Percentiles rank a stretch among this genome's conserved stretches.
phyloP scores from a whole-genome alignment of 2,329 filamentous ascomycete species.

The Botrytis fragariae region DNA sequence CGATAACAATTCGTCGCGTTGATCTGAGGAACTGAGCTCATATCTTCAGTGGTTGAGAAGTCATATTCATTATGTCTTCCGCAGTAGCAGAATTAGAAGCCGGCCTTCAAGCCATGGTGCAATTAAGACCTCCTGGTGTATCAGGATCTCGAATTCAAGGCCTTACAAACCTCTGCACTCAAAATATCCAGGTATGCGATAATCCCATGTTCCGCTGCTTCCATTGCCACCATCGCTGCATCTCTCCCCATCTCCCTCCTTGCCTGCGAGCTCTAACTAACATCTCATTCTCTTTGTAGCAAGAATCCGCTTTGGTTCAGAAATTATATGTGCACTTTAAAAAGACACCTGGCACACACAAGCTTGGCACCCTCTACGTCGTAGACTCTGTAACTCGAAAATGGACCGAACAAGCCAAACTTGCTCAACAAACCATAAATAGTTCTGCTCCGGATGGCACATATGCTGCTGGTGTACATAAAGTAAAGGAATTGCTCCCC shows the following conservation, averaged over 20 bases:
- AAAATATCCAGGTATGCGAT: constrained; percentile 79
- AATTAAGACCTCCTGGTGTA: constrained; percentile 88
- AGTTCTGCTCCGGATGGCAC: constrained; percentile 84
- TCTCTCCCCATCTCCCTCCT: not conserved
- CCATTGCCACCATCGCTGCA: not conserved
- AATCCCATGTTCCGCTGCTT: not conserved
- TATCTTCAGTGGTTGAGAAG: constrained; percentile 1
- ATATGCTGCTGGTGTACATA: constrained; percentile 90
- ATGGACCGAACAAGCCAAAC: constrained; percentile 95
- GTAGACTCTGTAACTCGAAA: constrained; percentile 99
- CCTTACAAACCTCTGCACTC: constrained; percentile 83
- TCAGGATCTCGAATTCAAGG: constrained; percentile 87
- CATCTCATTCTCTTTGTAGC: constrained; percentile 25
- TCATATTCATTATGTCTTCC: constrained; percentile 61
- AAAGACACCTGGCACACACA: constrained; percentile 90
- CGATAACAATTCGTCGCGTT: constrained; percentile 17
- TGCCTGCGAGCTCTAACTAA: not conserved
- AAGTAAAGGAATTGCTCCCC: constrained; percentile 92
- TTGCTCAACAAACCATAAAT: constrained; percentile 77
- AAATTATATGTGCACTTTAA: constrained; percentile 98
- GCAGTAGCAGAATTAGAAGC: constrained; percentile 88
- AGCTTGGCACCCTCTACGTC: constrained; percentile 98
- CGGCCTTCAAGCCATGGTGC: constrained; percentile 86
- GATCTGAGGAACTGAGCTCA: constrained; percentile 18
- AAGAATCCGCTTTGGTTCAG: constrained; percentile 94